Base-by-base conservation (phyloP, 495 filamentous ascomycete genomes). In the Hypoxylon crocopeplum region DNA sequence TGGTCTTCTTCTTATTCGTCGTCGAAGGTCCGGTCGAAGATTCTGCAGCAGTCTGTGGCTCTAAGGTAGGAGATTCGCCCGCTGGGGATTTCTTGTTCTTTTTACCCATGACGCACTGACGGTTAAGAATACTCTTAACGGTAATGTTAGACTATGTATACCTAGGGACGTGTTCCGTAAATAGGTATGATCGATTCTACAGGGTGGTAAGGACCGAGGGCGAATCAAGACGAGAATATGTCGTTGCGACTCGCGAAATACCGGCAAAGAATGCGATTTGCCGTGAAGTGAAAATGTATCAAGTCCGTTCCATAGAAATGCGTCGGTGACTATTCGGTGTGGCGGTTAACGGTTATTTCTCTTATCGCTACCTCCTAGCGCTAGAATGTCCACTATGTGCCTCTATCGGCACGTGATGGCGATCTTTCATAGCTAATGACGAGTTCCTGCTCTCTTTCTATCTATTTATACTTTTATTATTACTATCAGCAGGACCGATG, bases 1-100 rank as follows among this genome's bases (percentile, higher is more conserved):
- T 48, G 39, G 67, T 53, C 39, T 67, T 66, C 38, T 69, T 69
- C 37, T 63, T 63, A 47, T 56, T 53, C 27, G 58, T 37, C 22
- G 44, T 61, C 37, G 57, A 54, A 8, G 46, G 16, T 10, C 60
- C 39, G 12, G 30, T 56, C 20, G 53, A 44, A 40, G 55, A 19
- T n/a, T 45, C 53, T 45, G 64, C 46, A 50, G 68, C 54, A 40
- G 57, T 46, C 16, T 61, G 59, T 41, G 62, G 57, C 17, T 61
- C 52, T 64, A 66, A 36, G 24, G 46, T 62, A 27, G 59, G 64
- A 51, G 67, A 63, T 36, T 67, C 58, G 37, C 56, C 69, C 21
- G 44, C 64, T 45, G 42, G 62, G 38, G 68, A 50, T 64, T 75
- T 77, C 66, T 77, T 79, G 67, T 71, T 79, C 65, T 77, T 81